Evolutionary conservation across 2,329 filamentous ascomycete genomes (phyloP), one percentile per base, ranked within the genome.

Genomic region (Beauveria medogensis): DNA sequence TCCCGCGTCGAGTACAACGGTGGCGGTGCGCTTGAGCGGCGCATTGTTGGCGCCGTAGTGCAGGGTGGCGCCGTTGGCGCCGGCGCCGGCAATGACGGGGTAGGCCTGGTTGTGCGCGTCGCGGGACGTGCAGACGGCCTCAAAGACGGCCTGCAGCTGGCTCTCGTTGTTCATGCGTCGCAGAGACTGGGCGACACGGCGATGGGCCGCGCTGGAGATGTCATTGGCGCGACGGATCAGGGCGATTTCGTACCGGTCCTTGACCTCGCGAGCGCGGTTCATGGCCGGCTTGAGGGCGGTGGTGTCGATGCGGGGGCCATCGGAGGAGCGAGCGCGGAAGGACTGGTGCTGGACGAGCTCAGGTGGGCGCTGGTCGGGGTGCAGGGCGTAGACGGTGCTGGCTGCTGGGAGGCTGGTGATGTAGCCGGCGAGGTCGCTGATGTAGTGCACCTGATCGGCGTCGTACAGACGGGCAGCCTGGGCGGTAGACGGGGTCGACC

Each of bases 21-120:
- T 80, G 69, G 92, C 85, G 61, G 87, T 82, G 28, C 87, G 85
- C 3, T 76, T 75, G 20, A 97, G 82, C 1, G 85, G 75, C 67
- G 89, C 82, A 68, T 95, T 81, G 71, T 99, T 97, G 58, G 82
- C 84, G 48, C 83, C 82, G 72, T 99, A 99, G 74, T 99, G 94
- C 46, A 97, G 78, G 0, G 90, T 92, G 16, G 89, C 86, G 6
- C 89, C 92, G 69, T 94, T 94, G n/a, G 79, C 71, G 1, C 93
- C 93, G 1, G 89, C 85, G 2, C 90, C 93, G 51, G 90, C 91
- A 67, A 99, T 97, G n/a, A 92, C 83, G 52, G 87, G 84, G 71
- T 99, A 99, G 0, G 93, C 87, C 76, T 96, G 90, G 55, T 84
- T 78, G 64, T 88, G 89, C 3, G 90, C 88, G 64, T 89, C 89